Evolutionary conservation across 768 basidiomycete genomes (phyloP).

Genomic region (Nidularia sp.): DNA sequence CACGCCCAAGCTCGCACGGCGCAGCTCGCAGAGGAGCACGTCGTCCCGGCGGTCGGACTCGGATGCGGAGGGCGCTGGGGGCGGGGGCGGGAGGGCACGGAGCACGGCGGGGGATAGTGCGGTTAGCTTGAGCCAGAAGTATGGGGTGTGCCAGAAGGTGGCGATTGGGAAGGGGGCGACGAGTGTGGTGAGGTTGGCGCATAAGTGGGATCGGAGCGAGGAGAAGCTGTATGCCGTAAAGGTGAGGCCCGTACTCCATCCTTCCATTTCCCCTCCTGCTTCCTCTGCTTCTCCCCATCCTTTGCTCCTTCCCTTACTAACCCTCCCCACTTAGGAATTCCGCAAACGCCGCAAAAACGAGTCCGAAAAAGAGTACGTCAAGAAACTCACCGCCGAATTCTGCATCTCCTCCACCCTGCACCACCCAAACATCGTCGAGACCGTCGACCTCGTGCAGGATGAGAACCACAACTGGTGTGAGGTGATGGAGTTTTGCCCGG

Average conservation of each 20-base stretch:
- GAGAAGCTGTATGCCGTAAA: constrained; percentile 99
- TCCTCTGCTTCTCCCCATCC: too few relatives aligned
- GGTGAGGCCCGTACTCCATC: constrained; percentile 40
- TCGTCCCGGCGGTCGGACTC: constrained; percentile 65
- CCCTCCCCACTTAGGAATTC: constrained; percentile 67
- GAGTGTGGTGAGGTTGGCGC: constrained; percentile 90
- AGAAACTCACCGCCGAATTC: constrained; percentile 99
- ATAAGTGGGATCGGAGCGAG: constrained; percentile 97
- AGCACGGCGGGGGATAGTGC: constrained; percentile 41
- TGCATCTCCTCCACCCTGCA: constrained; percentile 96
- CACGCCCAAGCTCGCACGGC: constrained; percentile 73
- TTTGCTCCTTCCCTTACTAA: too few relatives aligned
- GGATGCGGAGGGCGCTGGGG: constrained; percentile 30
- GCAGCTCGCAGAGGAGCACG: constrained; percentile 64
- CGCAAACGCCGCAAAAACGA: constrained; percentile 97
- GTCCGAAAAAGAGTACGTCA: constrained; percentile 98
- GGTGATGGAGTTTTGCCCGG: constrained; percentile 99
- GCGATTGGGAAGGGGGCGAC: constrained; percentile 99
- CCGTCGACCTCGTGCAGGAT: constrained; percentile 98
- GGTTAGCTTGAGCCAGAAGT: constrained; percentile 71
- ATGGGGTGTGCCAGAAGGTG: constrained; percentile 94
- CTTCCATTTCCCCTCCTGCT: too few relatives aligned
- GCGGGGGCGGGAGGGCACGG: constrained; percentile 23
- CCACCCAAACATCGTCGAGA: constrained; percentile 94
- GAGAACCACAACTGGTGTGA: constrained; percentile 97